These are phyloP conservation scores for Pseudoperonospora humuli DNA, from an alignment of 352 stramenopile genomes.

Conservation along the genomic window DNA sequence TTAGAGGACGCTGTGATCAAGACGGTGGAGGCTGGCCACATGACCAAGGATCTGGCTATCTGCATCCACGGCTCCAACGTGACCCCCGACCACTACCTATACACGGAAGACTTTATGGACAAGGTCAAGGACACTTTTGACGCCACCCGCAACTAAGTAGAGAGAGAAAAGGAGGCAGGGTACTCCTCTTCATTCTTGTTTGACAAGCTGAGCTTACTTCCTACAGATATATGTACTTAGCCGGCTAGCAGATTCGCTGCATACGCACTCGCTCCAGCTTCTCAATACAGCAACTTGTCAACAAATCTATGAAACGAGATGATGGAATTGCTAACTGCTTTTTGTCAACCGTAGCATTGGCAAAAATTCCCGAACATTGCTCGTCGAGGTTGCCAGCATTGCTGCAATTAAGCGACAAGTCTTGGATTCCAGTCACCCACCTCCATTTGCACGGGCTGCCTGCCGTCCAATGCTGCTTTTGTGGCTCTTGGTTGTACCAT, in stretches of 20 bases:
- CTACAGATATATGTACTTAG: conserved; percentile 20
- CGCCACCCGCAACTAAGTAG: conserved; percentile 35
- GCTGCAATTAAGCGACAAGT: too few relatives aligned
- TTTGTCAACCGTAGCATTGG: not conserved
- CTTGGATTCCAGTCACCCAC: too few relatives aligned
- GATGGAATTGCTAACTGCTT: too few relatives aligned
- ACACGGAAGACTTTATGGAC: conserved; percentile 80
- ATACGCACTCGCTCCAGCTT: conserved; percentile 12
- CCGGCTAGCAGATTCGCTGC: conserved; percentile 6
- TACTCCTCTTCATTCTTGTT: not conserved
- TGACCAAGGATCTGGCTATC: conserved; percentile 82
- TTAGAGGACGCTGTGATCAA: conserved; percentile 66
- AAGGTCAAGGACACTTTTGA: conserved; percentile 79
- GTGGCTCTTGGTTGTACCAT: conserved; percentile 7
- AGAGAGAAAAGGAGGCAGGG: not conserved
- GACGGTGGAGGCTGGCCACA: conserved; percentile 66
- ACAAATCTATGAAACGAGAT: not conserved
- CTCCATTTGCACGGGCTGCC: not conserved
- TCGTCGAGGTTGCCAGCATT: conserved; percentile 1
- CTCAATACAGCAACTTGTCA: too few relatives aligned
- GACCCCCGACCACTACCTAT: conserved; percentile 42
- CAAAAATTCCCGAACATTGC: not conserved
- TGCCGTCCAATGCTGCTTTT: conserved; percentile 16
- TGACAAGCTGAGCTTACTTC: conserved; percentile 23
- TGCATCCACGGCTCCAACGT: conserved; percentile 59